Evolutionary conservation across 805 yeast species (phyloP), one percentile per base, ranked within the genome.

Genomic region (Starmerella potacharoeniae): DNA sequence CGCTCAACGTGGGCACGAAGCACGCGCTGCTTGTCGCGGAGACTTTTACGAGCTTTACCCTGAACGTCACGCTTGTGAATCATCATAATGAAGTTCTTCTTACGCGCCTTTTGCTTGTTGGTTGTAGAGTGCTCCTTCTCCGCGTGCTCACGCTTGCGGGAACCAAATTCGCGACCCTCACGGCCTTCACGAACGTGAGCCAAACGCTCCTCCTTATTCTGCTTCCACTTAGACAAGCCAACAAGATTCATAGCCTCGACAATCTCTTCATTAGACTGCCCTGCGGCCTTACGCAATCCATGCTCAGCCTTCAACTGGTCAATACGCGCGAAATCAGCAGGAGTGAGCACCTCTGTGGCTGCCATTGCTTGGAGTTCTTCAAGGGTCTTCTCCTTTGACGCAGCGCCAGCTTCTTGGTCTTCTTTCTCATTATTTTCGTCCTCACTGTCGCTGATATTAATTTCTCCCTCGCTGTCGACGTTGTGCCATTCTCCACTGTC

Each of bases 61-160:
- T 86, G 95, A 41, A 93, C 97, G 51, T 86, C 82, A 65, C 81
- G 81, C 74, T 91, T 93, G 72, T 93, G 99, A 63, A 93, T 86
- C 91, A 86, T 86, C 99, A 93, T 93, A 68, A 93, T 91, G 68
- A 89, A 93, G 73, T 93, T 93, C 96, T 93, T 93, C 88, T 88
- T 88, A 71, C 97, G 80, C 29, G 89, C 95, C 80, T 93, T 93
- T 72, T 95, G 97, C 71, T 81, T 82, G 70, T 93, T 93, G 2
- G 99, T 93, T 10, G 97, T 90, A 33, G 95, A 86, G 68, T 84
- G 97, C 16, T 79, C 76, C 54, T 78, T 77, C 29, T 81, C 84
- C 58, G 80, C 80, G 40, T 69, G 71, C 66, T 82, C 74, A 71
- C 83, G 83, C 73, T 81, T 86, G 68, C 83, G 80, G 17, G 95